These are phyloP conservation scores for Sistotremastrum suecicum DNA, from an alignment of 768 basidiomycete species.

Conservation along the genomic window DNA sequence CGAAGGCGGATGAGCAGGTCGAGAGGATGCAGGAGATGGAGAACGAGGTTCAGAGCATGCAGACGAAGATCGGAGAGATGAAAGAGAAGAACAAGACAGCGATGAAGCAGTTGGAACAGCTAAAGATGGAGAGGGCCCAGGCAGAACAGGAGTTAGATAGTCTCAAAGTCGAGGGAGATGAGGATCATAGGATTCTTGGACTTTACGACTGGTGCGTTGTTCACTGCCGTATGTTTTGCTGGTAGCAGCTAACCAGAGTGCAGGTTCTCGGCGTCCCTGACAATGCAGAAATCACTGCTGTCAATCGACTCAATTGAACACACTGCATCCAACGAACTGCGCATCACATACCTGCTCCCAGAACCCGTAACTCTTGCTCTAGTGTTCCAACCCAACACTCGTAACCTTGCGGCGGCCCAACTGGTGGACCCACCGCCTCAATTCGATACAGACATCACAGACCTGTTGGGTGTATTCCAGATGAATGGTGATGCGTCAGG, in stretches of 20 bases:
- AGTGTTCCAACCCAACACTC: constrained; percentile 58
- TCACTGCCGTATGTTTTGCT: not conserved
- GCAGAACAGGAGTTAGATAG: constrained; percentile 51
- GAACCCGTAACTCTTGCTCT: constrained; percentile 35
- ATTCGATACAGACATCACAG: no score
- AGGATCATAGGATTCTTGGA: constrained; percentile 48
- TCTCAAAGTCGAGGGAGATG: constrained; percentile 36
- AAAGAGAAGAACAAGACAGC: constrained; percentile 50
- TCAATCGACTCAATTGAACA: constrained; percentile 44
- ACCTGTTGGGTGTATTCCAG: no score
- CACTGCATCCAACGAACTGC: constrained; percentile 64
- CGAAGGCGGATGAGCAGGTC: constrained; percentile 64
- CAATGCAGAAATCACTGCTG: constrained; percentile 47
- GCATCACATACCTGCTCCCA: constrained; percentile 46
- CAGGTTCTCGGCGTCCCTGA: constrained; percentile 62
- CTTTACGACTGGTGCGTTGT: constrained; percentile 54
- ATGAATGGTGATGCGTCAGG: no score
- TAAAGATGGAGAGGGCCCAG: constrained; percentile 49
- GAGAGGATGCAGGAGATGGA: constrained; percentile 64
- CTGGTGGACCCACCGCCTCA: constrained; percentile 11
- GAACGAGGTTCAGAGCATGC: constrained; percentile 44
- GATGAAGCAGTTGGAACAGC: constrained; percentile 38
- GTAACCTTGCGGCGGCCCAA: constrained; percentile 46
- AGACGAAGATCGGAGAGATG: constrained; percentile 33
- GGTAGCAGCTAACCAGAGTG: not conserved